phyloP scores from a whole-genome alignment of 768 basidiomycete species.

The Candolleomyces eurysporus region DNA sequence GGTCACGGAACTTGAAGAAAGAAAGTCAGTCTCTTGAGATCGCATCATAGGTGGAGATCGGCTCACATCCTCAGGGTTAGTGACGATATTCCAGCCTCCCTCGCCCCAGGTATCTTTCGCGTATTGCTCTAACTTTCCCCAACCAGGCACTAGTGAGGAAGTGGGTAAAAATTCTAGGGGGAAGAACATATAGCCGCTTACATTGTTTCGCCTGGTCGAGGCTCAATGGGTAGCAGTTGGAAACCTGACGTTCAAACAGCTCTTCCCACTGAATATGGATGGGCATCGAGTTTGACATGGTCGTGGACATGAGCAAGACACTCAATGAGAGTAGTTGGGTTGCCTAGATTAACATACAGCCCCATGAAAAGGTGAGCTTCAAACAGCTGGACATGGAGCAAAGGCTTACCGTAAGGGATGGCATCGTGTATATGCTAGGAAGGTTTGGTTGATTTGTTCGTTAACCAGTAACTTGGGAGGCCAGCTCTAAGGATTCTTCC shows the following conservation, averaged over 20 bases:
- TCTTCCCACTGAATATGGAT: neutral
- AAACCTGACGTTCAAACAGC: neutral
- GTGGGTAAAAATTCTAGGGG: neutral
- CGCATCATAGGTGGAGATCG: neutral
- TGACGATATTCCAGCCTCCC: neutral
- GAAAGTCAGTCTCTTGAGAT: neutral
- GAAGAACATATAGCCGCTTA: neutral
- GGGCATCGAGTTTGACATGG: neutral
- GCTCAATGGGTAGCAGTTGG: neutral
- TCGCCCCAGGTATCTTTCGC: neutral
- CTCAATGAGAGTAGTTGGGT: neutral
- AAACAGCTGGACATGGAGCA: neutral
- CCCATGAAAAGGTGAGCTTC: neutral
- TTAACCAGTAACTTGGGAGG: neutral
- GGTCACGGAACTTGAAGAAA: neutral
- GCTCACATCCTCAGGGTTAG: neutral
- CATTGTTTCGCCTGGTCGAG: neutral
- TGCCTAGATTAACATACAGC: neutral
- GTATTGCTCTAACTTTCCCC: neutral
- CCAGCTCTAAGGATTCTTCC: neutral
- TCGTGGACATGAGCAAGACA: neutral
- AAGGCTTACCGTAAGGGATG: neutral
- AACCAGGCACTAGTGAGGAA: neutral
- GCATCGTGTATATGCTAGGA: neutral
- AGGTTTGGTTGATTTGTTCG: neutral